Evolutionary conservation across 2,329 filamentous ascomycete species (phyloP).

Genomic region (Diplocarpon rosae): DNA sequence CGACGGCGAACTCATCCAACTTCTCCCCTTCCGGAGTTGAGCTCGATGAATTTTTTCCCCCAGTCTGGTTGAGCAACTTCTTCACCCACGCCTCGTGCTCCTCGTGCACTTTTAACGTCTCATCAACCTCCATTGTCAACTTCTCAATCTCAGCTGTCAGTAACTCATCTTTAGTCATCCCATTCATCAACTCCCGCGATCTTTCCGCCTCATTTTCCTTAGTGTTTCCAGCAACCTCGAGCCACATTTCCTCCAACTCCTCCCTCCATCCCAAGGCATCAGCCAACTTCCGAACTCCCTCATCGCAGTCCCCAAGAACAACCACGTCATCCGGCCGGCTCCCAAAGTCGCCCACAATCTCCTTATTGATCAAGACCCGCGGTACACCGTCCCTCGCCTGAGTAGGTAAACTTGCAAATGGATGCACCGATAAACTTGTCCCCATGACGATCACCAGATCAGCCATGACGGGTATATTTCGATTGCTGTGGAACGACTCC

Average conservation of each 20-base stretch:
- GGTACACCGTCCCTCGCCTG: conserved; percentile 52
- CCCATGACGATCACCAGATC: conserved; percentile 81
- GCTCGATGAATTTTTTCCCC: neutral
- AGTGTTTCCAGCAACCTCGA: conserved; percentile 48
- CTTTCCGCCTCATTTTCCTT: conserved; percentile 32
- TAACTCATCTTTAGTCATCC: conserved; percentile 37
- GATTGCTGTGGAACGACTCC: conserved; percentile 49
- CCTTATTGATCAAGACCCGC: conserved; percentile 77
- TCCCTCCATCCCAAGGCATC: conserved; percentile 73
- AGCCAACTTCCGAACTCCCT: conserved; percentile 67
- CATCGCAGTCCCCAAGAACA: conserved; percentile 72
- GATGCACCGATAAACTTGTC: conserved; percentile 77
- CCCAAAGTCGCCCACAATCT: conserved; percentile 71
- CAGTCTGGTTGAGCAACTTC: conserved; percentile 12
- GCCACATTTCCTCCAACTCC: conserved; percentile 72
- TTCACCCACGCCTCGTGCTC: conserved; percentile 24
- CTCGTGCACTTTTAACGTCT: conserved; percentile 24
- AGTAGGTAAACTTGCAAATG: conserved; percentile 72
- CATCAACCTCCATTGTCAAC: conserved; percentile 29
- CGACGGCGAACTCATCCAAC: conserved; percentile 2
- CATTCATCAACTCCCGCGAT: conserved; percentile 6
- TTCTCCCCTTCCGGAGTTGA: neutral
- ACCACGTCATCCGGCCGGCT: conserved; percentile 73
- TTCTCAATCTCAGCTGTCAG: conserved; percentile 29
- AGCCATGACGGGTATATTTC: conserved; percentile 44